phyloP scores from a whole-genome alignment of 202 grass and related monocot species.

The Zoysia matrella region DNA sequence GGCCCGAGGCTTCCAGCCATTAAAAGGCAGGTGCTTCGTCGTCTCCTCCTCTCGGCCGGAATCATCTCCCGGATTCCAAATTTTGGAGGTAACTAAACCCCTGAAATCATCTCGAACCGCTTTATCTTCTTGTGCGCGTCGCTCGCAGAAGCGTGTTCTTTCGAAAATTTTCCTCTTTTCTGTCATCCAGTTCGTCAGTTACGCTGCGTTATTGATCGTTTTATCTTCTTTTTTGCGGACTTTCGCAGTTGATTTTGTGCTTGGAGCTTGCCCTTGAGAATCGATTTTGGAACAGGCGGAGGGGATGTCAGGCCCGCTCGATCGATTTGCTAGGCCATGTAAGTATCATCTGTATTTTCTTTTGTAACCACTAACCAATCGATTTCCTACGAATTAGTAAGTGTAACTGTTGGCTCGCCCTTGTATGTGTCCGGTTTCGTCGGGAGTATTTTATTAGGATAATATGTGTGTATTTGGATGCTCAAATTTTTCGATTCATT shows the following conservation, averaged over 20 bases:
- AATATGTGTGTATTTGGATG: background rate
- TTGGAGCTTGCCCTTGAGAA: constrained; percentile 23
- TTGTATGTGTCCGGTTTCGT: background rate
- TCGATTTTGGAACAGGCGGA: constrained; percentile 25
- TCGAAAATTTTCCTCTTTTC: background rate
- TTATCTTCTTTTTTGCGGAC: background rate
- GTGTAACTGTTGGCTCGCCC: background rate
- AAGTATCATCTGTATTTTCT: constrained; percentile 45
- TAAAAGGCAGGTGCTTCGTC: constrained; percentile 39
- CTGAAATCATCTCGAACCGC: background rate
- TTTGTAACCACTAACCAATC: background rate
- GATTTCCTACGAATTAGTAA: constrained; percentile 5
- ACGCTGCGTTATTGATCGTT: background rate
- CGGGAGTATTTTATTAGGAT: background rate
- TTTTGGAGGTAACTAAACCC: constrained; percentile 13
- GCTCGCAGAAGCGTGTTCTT: background rate
- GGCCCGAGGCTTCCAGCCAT: constrained; percentile 18
- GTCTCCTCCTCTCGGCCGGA: constrained; percentile 18
- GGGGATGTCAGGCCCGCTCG: constrained; percentile 90
- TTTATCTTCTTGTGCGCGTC: background rate
- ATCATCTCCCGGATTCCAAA: constrained; percentile 39
- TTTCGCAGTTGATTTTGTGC: constrained; percentile 43
- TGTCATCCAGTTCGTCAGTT: background rate
- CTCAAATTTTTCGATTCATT: background rate
- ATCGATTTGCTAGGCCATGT: constrained; percentile 86